These are phyloP conservation scores for Plasmodium ovale DNA, from an alignment of 169 alveolate species.

Conservation along the genomic window DNA sequence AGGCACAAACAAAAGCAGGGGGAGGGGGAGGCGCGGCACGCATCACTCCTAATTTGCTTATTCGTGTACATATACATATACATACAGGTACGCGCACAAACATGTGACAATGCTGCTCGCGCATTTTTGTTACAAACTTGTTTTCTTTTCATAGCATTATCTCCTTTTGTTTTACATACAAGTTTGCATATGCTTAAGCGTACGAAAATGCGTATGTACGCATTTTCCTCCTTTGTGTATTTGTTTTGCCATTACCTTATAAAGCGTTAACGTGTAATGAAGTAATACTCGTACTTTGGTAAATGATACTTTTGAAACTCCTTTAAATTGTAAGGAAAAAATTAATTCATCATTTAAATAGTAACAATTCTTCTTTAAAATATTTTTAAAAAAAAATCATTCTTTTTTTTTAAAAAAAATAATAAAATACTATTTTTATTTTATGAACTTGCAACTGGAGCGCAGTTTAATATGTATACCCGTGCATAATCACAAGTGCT, in stretches of 20 bases:
- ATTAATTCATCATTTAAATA: slow-evolving; percentile 26
- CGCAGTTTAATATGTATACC: neutral
- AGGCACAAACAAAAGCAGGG: no score
- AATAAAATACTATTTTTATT: no score
- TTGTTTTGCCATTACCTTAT: slow-evolving; percentile 21
- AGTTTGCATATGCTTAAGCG: no score
- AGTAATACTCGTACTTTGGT: neutral
- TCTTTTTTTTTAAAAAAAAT: slow-evolving; percentile 26
- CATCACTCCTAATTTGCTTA: neutral
- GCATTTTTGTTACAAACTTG: no score
- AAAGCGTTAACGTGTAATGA: neutral
- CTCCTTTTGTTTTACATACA: no score
- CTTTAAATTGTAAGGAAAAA: slow-evolving; percentile 17
- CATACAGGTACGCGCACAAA: neutral
- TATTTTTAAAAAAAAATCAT: slow-evolving; percentile 9
- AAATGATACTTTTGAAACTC: slow-evolving; percentile 9
- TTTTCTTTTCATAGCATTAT: no score
- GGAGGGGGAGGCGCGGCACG: no score
- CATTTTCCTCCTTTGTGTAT: neutral
- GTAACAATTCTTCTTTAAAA: neutral
- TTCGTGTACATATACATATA: neutral
- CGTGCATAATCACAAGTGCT: neutral
- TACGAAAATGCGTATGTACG: no score
- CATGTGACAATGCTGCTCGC: no score
- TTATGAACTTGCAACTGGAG: no score